Conservation (phyloP, 1,139 yeast genomes). For the Diutina scorzettiae region DNA sequence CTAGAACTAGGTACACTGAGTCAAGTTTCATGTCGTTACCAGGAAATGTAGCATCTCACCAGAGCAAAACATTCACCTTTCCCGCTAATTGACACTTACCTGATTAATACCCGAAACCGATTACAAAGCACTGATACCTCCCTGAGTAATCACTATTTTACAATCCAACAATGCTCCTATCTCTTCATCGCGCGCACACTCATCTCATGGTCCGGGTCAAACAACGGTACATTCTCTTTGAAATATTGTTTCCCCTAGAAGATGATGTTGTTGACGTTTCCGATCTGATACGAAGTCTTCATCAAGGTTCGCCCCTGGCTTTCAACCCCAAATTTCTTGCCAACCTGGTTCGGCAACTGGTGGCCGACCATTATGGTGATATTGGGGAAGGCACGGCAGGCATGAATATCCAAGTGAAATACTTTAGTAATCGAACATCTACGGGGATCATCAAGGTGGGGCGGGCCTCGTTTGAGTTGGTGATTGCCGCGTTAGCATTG, state of each 20-base stretch:
- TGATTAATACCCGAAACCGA: too few species aligned
- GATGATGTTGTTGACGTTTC: constrained; percentile 4
- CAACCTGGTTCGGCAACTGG: constrained; percentile 38
- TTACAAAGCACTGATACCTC: too few species aligned
- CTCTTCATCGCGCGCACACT: too few species aligned
- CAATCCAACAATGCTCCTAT: too few species aligned
- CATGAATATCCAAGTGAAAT: constrained; percentile 53
- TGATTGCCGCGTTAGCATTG: constrained; percentile 60
- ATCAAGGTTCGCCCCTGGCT: constrained; percentile 34
- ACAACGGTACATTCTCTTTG: constrained; percentile 74
- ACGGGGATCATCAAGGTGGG: constrained; percentile 78
- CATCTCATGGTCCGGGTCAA: constrained; percentile 90
- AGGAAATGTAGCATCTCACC: too few species aligned
- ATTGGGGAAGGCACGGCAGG: constrained; percentile 61
- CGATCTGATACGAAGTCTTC: constrained; percentile 30
- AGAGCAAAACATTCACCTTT: too few species aligned
- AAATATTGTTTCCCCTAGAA: constrained; percentile 52
- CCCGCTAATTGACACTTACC: too few species aligned
- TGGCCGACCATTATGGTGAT: constrained; percentile 64
- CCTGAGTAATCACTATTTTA: too few species aligned
- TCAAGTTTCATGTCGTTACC: too few species aligned
- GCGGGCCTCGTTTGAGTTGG: constrained; percentile 48
- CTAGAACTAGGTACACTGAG: too few species aligned
- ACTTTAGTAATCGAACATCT: constrained; percentile 71
- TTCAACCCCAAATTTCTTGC: constrained; percentile 36